Base-by-base conservation (phyloP, 1,139 yeast species). In the Saccharomyces hybrid region DNA sequence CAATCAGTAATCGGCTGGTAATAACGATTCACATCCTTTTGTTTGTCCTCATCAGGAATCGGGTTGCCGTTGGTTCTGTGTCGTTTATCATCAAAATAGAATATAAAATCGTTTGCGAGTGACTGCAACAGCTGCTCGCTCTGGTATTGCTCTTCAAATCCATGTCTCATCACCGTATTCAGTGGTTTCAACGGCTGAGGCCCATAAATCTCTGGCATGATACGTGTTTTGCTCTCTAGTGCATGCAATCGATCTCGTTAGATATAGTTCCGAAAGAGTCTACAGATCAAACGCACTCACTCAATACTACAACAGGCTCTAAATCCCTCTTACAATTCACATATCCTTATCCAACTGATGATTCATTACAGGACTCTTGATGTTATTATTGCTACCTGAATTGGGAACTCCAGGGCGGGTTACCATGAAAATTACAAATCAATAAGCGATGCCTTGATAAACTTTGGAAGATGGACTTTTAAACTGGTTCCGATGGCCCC, bases 51-150 rank as follows among this genome's bases (percentile, higher is more conserved):
- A 19, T 78, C 78, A 1, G 83, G 75, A n/a, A 83, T 78, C 2
- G 97, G 96, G 64, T 84, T 88, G 16, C 96, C 97, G 56, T 88
- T 88, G 2, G 97, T 88, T 62, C 84, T 87, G 68, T 93, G 97
- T 51, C 98, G 80, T 71, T 93, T 93, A 67, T 88, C 96, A 66
- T 87, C 95, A 64, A 79, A 88, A 70, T 89, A 88, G 58, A 87
- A 84, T 70, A 83, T 85, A 72, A 87, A 89, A 49, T 84, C 79
- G 69, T 81, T 79, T 0, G 91, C 93, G 56, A 88, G 75, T 53
- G 81, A 72, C 58, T 76, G 76, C 70, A 88, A 76, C 66, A 83
- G 82, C 65, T 83, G 84, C 63, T 86, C 90, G 54, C 79, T 72
- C 29, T 74, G 74, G 57, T 78, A 77, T 59, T 86, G 89, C 61